Evolutionary conservation across 805 yeast species (phyloP).

Genomic region (Ogataea glucozyma): DNA sequence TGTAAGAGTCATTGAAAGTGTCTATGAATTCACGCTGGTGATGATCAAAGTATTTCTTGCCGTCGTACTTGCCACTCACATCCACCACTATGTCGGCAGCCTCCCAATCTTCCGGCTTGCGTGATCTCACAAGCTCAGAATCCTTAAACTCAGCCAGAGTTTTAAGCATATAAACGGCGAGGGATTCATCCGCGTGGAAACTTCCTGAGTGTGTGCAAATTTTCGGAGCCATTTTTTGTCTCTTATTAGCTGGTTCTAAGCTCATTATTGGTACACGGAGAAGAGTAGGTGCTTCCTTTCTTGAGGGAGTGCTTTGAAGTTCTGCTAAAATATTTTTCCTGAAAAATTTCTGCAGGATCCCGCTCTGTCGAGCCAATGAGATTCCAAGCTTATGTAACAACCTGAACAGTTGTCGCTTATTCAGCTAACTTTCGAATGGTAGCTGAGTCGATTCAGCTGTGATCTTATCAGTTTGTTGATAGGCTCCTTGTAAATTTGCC

Average conservation of each 20-base stretch:
- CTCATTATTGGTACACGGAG: background rate
- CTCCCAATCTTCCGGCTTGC: conserved; percentile 83
- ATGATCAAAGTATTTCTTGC: conserved; percentile 85
- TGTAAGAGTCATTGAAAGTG: conserved; percentile 60
- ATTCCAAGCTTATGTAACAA: background rate
- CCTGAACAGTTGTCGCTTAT: background rate
- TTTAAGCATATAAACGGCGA: conserved; percentile 86
- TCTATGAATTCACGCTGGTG: conserved; percentile 91
- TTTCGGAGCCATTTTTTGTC: conserved; percentile 40
- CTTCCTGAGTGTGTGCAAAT: conserved; percentile 92
- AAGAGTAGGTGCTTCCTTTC: background rate
- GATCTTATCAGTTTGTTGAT: too few species aligned
- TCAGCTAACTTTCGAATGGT: background rate
- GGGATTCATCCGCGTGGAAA: conserved; percentile 95
- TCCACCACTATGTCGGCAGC: conserved; percentile 90
- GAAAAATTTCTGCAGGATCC: background rate
- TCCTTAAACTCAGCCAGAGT: conserved; percentile 66
- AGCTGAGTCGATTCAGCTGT: too few species aligned
- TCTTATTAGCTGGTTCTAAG: conserved; percentile 14
- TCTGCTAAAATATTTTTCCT: background rate
- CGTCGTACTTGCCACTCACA: conserved; percentile 90
- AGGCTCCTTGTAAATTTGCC: too few species aligned
- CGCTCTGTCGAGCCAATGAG: conserved; percentile 6
- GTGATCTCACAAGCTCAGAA: conserved; percentile 75
- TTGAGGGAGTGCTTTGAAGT: background rate